A percentile compares a stretch with the other conserved stretches of the same genome.
These are phyloP conservation scores for Byssoonygena ceratinophila DNA, from an alignment of 2,329 filamentous ascomycete genomes.

Conservation along the genomic window DNA sequence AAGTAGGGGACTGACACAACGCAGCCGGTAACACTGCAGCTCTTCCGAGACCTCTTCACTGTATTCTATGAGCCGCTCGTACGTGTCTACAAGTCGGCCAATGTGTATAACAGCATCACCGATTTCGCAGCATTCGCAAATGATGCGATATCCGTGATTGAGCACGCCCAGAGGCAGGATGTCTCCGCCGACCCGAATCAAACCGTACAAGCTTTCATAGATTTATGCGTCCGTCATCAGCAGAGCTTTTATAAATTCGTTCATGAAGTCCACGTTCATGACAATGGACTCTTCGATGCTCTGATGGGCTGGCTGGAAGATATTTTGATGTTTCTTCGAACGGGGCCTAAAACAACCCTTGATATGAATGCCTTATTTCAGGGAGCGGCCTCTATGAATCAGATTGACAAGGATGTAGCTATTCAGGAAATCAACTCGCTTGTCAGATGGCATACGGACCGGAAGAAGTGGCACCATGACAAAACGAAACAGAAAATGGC, in stretches of 20 bases:
- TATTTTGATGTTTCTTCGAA: slow-evolving; percentile 83
- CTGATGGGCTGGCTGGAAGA: slow-evolving; percentile 96
- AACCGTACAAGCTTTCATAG: slow-evolving; percentile 95
- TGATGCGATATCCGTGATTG: slow-evolving; percentile 75
- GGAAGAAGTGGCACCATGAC: slow-evolving; percentile 96
- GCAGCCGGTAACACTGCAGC: slow-evolving; percentile 77
- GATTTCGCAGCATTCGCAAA: slow-evolving; percentile 91
- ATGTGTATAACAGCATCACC: slow-evolving; percentile 93
- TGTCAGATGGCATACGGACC: slow-evolving; percentile 85
- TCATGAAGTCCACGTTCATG: slow-evolving; percentile 92
- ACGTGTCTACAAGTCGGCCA: slow-evolving; percentile 94
- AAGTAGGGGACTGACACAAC: slow-evolving; percentile 10
- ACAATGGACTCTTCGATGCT: slow-evolving; percentile 90
- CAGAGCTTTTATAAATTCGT: slow-evolving; percentile 98
- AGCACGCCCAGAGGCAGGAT: slow-evolving; percentile 60
- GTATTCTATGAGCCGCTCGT: slow-evolving; percentile 98
- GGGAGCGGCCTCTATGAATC: slow-evolving; percentile 57
- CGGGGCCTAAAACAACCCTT: slow-evolving; percentile 72
- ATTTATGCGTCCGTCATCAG: slow-evolving; percentile 87
- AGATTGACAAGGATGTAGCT: slow-evolving; percentile 60
- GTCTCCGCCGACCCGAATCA: slow-evolving; percentile 93
- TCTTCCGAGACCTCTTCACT: slow-evolving; percentile 91
- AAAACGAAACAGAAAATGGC: slow-evolving; percentile 99
- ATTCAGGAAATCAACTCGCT: slow-evolving; percentile 72
- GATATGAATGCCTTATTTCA: slow-evolving; percentile 92